phyloP scores from a whole-genome alignment of 2,329 filamentous ascomycete species.

The Colletotrichum acutatum region DNA sequence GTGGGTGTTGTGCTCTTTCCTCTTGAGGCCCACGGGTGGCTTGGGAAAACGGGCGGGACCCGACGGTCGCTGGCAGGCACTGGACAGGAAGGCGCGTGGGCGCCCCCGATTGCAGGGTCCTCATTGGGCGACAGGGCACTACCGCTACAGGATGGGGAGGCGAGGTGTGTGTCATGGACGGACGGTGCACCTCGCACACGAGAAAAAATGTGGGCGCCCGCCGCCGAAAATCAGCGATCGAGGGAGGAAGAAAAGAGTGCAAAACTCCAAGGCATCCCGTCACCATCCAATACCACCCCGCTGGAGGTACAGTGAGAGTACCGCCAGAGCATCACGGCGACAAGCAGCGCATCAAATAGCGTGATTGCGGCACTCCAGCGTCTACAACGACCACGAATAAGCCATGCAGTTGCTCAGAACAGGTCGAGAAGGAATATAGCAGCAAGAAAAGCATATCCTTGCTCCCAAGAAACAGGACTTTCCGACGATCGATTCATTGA shows the following conservation, averaged over 20 bases:
- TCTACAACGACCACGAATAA: slow-evolving; percentile 18
- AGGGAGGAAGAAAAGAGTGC: neutral
- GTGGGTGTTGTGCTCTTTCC: slow-evolving; percentile 1
- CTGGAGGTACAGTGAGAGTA: slow-evolving; percentile 37
- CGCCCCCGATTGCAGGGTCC: slow-evolving; percentile 9
- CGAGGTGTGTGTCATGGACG: slow-evolving; percentile 3
- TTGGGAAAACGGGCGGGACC: neutral
- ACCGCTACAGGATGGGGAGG: slow-evolving; percentile 16
- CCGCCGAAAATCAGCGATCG: slow-evolving; percentile 1
- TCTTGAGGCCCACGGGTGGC: neutral
- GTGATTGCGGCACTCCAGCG: neutral
- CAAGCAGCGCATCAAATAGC: neutral
- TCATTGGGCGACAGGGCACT: slow-evolving; percentile 31
- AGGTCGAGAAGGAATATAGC: neutral
- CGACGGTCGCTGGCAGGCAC: neutral
- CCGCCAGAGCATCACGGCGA: slow-evolving; percentile 28
- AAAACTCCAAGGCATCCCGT: slow-evolving; percentile 16
- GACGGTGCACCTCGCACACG: neutral
- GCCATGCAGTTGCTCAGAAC: slow-evolving; percentile 10
- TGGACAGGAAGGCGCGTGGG: neutral
- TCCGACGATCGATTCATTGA: too few relatives aligned
- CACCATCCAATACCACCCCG: slow-evolving; percentile 40
- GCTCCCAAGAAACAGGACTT: neutral
- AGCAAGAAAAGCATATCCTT: neutral
- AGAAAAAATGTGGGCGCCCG: slow-evolving; percentile 29